phyloP scores from a whole-genome alignment of 2,329 filamentous ascomycete species.

The Aspergillus sp. region DNA sequence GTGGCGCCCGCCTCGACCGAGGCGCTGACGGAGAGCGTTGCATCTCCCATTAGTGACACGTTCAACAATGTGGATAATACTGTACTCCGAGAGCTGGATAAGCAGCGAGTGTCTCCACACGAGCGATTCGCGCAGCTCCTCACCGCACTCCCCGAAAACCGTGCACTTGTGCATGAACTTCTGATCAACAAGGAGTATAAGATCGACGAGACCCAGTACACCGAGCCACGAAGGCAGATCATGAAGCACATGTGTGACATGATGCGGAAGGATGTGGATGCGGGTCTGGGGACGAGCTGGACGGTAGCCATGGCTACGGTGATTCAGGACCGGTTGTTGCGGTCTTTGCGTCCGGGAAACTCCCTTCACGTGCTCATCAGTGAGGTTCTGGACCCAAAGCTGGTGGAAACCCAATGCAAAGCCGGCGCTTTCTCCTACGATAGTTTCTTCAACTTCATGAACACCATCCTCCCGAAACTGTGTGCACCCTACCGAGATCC shows the following conservation, averaged over 20 bases:
- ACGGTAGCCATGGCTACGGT: conserved; percentile 67
- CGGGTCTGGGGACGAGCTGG: conserved; percentile 57
- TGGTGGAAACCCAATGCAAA: conserved; percentile 57
- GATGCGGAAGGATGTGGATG: conserved; percentile 58
- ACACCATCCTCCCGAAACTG: conserved; percentile 60
- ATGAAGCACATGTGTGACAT: conserved; percentile 59
- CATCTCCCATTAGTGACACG: conserved; percentile 41
- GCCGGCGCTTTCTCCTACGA: conserved; percentile 63
- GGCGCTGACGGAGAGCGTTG: conserved; percentile 35
- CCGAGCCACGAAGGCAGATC: conserved; percentile 53
- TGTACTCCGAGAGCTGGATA: conserved; percentile 35
- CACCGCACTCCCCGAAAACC: conserved; percentile 61
- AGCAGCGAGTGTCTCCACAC: conserved; percentile 35
- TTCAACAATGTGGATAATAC: conserved; percentile 37
- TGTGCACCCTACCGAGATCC: conserved; percentile 64
- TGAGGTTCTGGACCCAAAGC: conserved; percentile 59
- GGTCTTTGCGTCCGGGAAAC: conserved; percentile 59
- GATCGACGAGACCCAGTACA: conserved; percentile 53
- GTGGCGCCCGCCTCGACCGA: conserved; percentile 32
- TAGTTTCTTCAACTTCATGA: conserved; percentile 64
- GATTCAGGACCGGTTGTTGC: conserved; percentile 60
- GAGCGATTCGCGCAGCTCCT: conserved; percentile 53
- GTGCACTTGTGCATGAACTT: conserved; percentile 62
- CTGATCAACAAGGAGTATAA: conserved; percentile 64
- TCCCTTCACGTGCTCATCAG: conserved; percentile 61